Evolutionary conservation across 2,329 filamentous ascomycete species (phyloP), one percentile per base, ranked within the genome.

Genomic region (Alternaria novae-zelandiae): DNA sequence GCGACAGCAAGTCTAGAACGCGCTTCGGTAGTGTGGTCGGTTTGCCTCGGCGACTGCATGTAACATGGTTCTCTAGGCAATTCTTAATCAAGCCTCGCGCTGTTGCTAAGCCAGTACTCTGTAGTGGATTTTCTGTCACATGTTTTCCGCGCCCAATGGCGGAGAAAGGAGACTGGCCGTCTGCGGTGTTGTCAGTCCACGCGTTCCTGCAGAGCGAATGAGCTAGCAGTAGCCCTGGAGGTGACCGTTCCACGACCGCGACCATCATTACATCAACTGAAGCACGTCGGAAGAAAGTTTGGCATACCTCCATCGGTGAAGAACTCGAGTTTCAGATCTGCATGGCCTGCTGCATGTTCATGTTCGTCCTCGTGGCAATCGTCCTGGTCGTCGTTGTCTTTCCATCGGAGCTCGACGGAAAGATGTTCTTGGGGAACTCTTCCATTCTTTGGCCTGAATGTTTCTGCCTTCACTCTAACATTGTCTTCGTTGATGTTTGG

Each of bases 271-370:
- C 28, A 55, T 47, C 30, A 17, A 50, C 17, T 28, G 23, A 45
- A 57, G n/a, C 23, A 50, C 45, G n/a, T 30, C 12, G n/a, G 26
- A 47, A 20, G 46, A 23, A 20, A 51, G 3, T 26, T 28, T n/a
- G 10, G 57, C 74, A 21, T 76, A 78, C 77, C 74, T 75, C 70
- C 67, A 61, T 78, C 76, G 60, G 76, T 77, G 49, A 75, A 79
- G 59, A 77, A 76, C 54, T 79, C 77, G 1, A 79, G 67, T 44
- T 78, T 79, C 50, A 79, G 68, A 54, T 79, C 76, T 46, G 77
- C 74, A 65, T 75, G 75, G 45, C 68, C 68, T 21, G 66, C 43
- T 3, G 69, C 59, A 47, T 70, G 68, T 20, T 70, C 70, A 25
- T 70, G 68, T 50, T 70, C 68, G 41, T 73, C 65, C 28, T 65